Evolutionary conservation across 805 yeast species (phyloP).

Genomic region (Metschnikowia lunata): DNA sequence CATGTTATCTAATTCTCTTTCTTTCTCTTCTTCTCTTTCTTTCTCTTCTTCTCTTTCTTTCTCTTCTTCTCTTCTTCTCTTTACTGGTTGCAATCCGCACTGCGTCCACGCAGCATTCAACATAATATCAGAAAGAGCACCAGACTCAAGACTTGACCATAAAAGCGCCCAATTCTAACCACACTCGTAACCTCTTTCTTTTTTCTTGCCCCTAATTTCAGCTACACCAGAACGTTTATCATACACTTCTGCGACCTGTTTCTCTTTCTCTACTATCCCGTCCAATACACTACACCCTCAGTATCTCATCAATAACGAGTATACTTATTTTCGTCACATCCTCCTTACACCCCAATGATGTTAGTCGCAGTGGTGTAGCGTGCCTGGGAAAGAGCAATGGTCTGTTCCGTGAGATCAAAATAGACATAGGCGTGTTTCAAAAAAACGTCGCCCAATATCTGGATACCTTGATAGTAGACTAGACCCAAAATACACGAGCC

Average conservation of each 20-base stretch:
- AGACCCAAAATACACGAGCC: conserved; percentile 14
- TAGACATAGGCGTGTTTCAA: conserved; percentile 18
- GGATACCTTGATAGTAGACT: conserved; percentile 6
- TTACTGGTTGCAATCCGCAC: too few species aligned
- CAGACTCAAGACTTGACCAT: too few species aligned
- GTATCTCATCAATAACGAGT: too few species aligned
- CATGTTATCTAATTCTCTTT: too few species aligned
- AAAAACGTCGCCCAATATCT: conserved; percentile 16
- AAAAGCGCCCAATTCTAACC: background rate
- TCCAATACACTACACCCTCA: background rate
- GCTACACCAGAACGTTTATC: too few species aligned
- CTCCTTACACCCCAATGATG: conserved; percentile 7
- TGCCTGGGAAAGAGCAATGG: conserved; percentile 15
- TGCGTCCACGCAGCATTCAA: too few species aligned
- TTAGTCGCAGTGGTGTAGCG: conserved; percentile 7
- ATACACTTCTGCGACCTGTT: background rate
- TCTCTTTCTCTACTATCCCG: background rate
- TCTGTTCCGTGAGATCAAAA: conserved; percentile 16
- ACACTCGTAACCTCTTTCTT: background rate
- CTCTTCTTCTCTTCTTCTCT: too few species aligned
- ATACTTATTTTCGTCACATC: background rate
- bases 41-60: too few species aligned
- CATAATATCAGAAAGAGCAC: too few species aligned
- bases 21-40: too few species aligned
- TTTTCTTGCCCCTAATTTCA: too few species aligned